Evolutionary conservation across 306 rosid species (phyloP), one percentile per base, ranked within the genome.

Genomic region (Carpinus fangiana): DNA sequence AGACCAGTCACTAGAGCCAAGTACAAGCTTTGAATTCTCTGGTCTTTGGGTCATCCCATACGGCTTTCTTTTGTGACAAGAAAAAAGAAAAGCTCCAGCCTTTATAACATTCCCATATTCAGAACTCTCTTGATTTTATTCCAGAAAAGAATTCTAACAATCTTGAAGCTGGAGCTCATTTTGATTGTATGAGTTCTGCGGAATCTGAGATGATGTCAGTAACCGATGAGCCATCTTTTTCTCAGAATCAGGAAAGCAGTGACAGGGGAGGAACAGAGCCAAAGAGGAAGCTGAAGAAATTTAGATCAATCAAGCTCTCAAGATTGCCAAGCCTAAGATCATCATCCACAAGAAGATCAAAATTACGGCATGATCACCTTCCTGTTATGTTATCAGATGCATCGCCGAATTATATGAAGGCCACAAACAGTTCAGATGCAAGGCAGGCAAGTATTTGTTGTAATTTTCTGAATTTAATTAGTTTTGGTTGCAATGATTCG

Each of bases 391-490:
- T 77, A 64, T 72, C 77, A 67, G 87, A 85, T 76, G 75, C 85
- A 38, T 84, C 92, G 52, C 90, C 90, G 8, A 71, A 82, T 86
- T 90, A 78, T 69, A 83, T 88, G 92, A 90, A 83, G 68, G 80
- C 74, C 46, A 88, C 94, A 11, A 80, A 54, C 38, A 80, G 90
- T 78, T 87, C 93, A 43, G 88, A 86, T 72, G 87, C 92, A 65
- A 76, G 73, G 55, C 91, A 90, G 93, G 97, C 82, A 72, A 81
- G 84, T 82, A 8, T 57, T 72, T 3, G 50, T 70, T 3, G 61
- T 54, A 55, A 71, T 68, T 81, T 73, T 53, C 52, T 41, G 67
- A 0, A 21, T 77, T 10, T 16, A 31, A 28, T 46, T 16, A 31
- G 38, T 46, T 38, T 81, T 74, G 64, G 71, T 34, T 26, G 7